Conservation (phyloP, 192 early-diverging fungal genomes). For the Gigaspora rosea region DNA sequence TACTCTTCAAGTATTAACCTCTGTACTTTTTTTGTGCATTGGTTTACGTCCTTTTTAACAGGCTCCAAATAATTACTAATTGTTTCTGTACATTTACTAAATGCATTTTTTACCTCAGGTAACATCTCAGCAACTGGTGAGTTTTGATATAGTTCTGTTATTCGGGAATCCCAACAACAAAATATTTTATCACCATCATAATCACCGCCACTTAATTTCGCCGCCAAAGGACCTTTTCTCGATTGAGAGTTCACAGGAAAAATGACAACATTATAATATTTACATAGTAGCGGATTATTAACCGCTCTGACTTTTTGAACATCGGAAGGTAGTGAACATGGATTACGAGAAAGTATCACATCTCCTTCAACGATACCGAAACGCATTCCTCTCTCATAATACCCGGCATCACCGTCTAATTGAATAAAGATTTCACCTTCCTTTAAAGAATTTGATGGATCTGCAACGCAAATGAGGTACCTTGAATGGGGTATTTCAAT, state of each 20-base stretch:
- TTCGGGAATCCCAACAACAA: conserved; percentile 43
- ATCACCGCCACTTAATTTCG: conserved; percentile 25
- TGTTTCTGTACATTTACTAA: conserved; percentile 24
- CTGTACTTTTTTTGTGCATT: not conserved
- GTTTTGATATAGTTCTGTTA: conserved; percentile 29
- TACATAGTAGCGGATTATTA: not conserved
- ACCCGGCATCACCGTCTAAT: conserved; percentile 25
- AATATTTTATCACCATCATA: conserved; percentile 38
- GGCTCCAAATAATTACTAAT: not conserved
- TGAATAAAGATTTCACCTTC: conserved; percentile 38
- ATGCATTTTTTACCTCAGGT: conserved; percentile 23
- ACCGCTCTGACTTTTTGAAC: conserved; percentile 12
- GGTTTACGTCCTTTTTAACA: not conserved
- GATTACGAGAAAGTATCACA: conserved; percentile 26
- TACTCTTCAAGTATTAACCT: not conserved
- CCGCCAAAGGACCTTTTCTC: conserved; percentile 7
- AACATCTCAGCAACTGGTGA: not conserved
- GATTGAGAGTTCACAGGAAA: conserved; percentile 6
- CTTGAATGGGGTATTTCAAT: conserved; percentile 37
- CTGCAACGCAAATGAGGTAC: conserved; percentile 38
- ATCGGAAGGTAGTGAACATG: conserved; percentile 17
- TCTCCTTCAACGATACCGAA: conserved; percentile 38
- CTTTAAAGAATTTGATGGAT: conserved; percentile 36
- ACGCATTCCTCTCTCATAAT: conserved; percentile 30
- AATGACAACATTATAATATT: conserved; percentile 25